Evolutionary conservation across 805 yeast species (phyloP).

Genomic region (Starmerella roubikii): DNA sequence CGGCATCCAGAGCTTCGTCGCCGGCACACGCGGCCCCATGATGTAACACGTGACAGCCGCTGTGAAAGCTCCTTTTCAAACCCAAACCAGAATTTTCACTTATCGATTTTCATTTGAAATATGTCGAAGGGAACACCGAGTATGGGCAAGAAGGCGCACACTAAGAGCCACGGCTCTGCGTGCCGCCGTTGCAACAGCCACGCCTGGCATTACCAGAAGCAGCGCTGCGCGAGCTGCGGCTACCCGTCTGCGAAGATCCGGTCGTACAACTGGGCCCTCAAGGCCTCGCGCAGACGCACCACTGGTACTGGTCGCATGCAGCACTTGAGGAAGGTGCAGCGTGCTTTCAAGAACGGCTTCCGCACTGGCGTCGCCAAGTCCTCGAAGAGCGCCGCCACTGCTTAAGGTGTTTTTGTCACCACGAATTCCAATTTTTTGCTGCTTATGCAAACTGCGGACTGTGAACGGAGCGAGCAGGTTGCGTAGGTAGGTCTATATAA

Average conservation of each 20-base stretch:
- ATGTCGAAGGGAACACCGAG: slow-evolving; percentile 91
- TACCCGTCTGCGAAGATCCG: slow-evolving; percentile 99
- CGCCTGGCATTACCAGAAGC: slow-evolving; percentile 98
- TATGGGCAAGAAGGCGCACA: slow-evolving; percentile 94
- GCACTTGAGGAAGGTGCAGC: slow-evolving; percentile 90
- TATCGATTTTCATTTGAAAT: slow-evolving; percentile 22
- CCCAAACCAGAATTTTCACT: slow-evolving; percentile 18
- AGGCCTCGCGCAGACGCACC: slow-evolving; percentile 99
- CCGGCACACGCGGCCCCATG: too few relatives aligned
- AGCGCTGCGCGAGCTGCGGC: slow-evolving; percentile 97
- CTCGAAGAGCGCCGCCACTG: slow-evolving; percentile 42
- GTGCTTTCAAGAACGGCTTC: slow-evolving; percentile 99
- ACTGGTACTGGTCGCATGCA: slow-evolving; percentile 99
- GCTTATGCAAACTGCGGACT: too few relatives aligned
- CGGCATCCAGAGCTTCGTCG: too few relatives aligned
- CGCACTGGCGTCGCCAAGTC: slow-evolving; percentile 61
- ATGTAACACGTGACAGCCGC: too few relatives aligned
- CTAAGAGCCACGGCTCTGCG: slow-evolving; percentile 91
- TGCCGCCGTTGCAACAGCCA: slow-evolving; percentile 96
- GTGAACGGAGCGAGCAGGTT: too few relatives aligned
- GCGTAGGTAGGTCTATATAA: too few relatives aligned
- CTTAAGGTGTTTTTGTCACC: slow-evolving; percentile 16
- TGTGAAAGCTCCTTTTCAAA: too few relatives aligned
- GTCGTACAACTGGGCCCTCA: slow-evolving; percentile 88
- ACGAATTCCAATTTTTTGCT: neutral